phyloP scores from a whole-genome alignment of 768 basidiomycete genomes.

The Podaxis mareebaensis region DNA sequence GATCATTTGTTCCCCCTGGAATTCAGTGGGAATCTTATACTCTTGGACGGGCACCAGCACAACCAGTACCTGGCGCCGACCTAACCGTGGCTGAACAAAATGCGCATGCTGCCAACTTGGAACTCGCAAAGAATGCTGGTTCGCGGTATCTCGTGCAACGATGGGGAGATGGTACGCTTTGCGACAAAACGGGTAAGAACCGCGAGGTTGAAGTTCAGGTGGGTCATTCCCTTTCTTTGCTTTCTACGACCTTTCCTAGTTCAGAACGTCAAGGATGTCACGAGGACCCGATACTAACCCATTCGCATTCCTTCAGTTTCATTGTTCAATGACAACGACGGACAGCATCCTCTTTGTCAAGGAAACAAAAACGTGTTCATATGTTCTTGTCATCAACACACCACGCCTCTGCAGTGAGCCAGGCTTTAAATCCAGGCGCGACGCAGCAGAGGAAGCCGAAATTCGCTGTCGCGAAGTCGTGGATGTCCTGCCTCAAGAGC shows the following conservation, averaged over 20 bases:
- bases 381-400: conserved; percentile 92
- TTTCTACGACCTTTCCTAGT: conserved; percentile 12
- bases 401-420: conserved; percentile 93
- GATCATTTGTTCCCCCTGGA: conserved; percentile 14
- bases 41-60: conserved; percentile 66
- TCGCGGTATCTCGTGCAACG: conserved; percentile 91
- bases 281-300: conserved; percentile 19
- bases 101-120: conserved; percentile 67
- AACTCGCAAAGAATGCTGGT: conserved; percentile 74
- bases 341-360: conserved; percentile 91
- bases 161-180: conserved; percentile 89
- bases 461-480: conserved; percentile 84
- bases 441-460: conserved; percentile 63
- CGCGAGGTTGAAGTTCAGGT: conserved; percentile 97
- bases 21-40: conserved; percentile 76
- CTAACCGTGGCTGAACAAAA: conserved; percentile 66
- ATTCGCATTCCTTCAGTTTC: conserved; percentile 61
- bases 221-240: conserved; percentile 27
- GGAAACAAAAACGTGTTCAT: conserved; percentile 91
- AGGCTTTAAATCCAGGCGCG: conserved; percentile 80
- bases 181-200: conserved; percentile 86
- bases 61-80: conserved; percentile 61
- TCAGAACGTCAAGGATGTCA: conserved; percentile 9
- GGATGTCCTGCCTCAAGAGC: conserved; percentile 30
- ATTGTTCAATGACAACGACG: conserved; percentile 93